Conservation (phyloP, 1,284 basidiomycete genomes). For the Cerrena zonata region DNA sequence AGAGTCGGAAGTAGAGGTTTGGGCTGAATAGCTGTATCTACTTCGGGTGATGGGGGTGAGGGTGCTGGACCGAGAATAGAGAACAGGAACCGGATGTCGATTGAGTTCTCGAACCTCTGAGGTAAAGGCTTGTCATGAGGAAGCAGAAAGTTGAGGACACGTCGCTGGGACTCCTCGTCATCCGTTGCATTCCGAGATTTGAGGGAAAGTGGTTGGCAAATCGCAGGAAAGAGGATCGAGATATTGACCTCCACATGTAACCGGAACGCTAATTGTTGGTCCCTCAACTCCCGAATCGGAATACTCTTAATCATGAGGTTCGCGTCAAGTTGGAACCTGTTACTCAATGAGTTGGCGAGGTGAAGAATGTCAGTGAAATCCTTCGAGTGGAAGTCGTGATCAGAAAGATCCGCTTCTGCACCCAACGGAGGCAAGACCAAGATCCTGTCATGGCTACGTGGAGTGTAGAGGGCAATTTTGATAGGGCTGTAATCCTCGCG, state of each 20-base stretch:
- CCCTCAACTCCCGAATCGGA: conserved; percentile 20
- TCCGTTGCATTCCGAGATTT: conserved; percentile 18
- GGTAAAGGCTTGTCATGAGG: conserved; percentile 21
- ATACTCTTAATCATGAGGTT: conserved; percentile 32
- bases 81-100: conserved; percentile 63
- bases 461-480: background rate
- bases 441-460: background rate
- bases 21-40: conserved; percentile 54
- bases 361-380: too few species aligned
- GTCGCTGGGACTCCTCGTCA: conserved; percentile 47
- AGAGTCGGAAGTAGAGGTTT: conserved; percentile 53
- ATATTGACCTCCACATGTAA: conserved; percentile 44
- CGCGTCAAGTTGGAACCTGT: conserved; percentile 33
- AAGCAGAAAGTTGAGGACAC: conserved; percentile 43
- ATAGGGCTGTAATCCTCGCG: background rate
- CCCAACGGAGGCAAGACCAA: background rate
- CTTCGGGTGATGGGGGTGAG: conserved; percentile 31
- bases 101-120: conserved; percentile 16
- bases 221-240: conserved; percentile 39
- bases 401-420: conserved; percentile 24
- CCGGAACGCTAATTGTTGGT: conserved; percentile 37
- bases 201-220: conserved; percentile 33
- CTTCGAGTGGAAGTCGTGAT: conserved; percentile 26
- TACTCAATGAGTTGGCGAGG: too few species aligned
- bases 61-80: conserved; percentile 62